These are phyloP conservation scores for Chlamydomonas schloesseri DNA, from an alignment of 139 green algal species.

Conservation along the genomic window DNA sequence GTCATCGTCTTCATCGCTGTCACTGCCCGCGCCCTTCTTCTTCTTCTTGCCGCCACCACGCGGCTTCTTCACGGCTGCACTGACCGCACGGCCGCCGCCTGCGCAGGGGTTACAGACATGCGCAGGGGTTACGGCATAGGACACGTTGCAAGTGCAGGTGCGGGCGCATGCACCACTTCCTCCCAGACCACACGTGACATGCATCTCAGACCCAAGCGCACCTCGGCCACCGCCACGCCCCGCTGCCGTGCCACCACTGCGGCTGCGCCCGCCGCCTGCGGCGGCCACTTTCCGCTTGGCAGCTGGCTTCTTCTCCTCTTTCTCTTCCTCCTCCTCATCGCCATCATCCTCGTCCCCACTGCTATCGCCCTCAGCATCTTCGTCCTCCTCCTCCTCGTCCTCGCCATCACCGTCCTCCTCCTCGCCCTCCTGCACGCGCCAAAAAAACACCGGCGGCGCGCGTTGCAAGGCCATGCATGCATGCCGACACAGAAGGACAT, in stretches of 20 bases:
- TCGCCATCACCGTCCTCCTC: not conserved
- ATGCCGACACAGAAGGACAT: too few species aligned
- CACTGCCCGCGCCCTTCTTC: not conserved
- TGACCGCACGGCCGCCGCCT: not conserved
- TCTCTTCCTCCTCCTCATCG: constrained; percentile 4
- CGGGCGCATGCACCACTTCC: not conserved
- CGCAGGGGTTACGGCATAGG: not conserved
- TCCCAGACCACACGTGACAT: not conserved
- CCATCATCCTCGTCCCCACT: not conserved
- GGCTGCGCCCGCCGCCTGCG: too few species aligned
- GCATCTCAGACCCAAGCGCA: not conserved
- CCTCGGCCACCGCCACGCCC: too few species aligned
- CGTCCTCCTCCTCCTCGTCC: not conserved
- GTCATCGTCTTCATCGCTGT: not conserved
- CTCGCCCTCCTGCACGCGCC: too few species aligned
- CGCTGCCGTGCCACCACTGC: too few species aligned
- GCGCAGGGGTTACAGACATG: not conserved
- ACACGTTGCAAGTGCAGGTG: too few species aligned
- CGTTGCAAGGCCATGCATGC: too few species aligned
- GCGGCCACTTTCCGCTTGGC: too few species aligned
- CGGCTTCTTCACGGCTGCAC: not conserved
- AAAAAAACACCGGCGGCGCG: too few species aligned
- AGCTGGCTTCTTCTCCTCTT: not conserved
- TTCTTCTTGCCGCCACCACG: too few species aligned
- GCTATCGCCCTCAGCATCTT: not conserved